A percentile compares a stretch with the other conserved stretches of the same genome.
Evolutionary conservation across 441 rosid species (phyloP).

Genomic region (California macrophylla): DNA sequence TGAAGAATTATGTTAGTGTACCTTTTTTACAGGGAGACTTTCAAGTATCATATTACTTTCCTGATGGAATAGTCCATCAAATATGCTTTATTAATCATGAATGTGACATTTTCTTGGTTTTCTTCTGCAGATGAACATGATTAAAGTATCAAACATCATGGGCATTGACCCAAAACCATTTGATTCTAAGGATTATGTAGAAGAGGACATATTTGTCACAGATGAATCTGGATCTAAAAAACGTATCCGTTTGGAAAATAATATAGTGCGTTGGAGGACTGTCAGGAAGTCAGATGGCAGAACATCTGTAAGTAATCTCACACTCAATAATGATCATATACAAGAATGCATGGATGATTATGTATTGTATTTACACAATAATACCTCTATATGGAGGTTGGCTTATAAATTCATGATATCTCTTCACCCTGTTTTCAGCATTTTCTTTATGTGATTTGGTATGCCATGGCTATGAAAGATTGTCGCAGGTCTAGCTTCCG

Average conservation of each 20-base stretch:
- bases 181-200: slow-evolving; percentile 84
- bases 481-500: neutral
- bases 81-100: neutral
- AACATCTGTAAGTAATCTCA: slow-evolving; percentile 49
- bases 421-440: neutral
- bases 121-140: slow-evolving; percentile 70
- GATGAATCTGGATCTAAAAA: slow-evolving; percentile 76
- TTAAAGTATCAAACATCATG: slow-evolving; percentile 93
- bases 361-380: neutral
- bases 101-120: slow-evolving; percentile 8
- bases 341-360: neutral
- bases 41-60: neutral
- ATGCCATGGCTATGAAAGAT: neutral
- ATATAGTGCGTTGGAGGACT: slow-evolving; percentile 79
- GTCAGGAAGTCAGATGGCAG: slow-evolving; percentile 61
- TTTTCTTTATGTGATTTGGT: neutral
- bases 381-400: neutral
- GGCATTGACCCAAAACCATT: slow-evolving; percentile 86
- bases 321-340: neutral
- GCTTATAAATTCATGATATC: neutral
- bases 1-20: neutral
- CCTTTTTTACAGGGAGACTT: neutral
- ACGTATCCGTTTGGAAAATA: slow-evolving; percentile 81
- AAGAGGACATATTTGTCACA: slow-evolving; percentile 75
- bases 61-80: neutral